A percentile compares a stretch with the other conserved stretches of the same genome.
Conservation (phyloP, 2,329 filamentous ascomycete species). For the Byssoonygena ceratinophila region DNA sequence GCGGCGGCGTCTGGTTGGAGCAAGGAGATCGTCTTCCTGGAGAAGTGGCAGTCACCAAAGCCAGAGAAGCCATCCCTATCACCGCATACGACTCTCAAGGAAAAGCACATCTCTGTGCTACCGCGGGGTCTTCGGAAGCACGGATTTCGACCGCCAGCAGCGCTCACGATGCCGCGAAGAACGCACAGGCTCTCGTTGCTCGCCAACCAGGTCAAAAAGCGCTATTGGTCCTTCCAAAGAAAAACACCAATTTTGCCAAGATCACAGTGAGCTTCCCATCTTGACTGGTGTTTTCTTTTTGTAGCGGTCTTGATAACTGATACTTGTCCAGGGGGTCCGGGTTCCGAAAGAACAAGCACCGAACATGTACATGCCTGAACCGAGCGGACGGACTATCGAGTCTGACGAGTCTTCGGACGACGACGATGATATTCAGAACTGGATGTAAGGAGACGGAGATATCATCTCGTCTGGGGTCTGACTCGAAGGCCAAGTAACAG, state of each 20-base stretch:
- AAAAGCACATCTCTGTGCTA: conserved; percentile 15
- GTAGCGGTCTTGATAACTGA: background rate
- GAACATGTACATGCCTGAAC: conserved; percentile 18
- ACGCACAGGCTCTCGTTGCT: background rate
- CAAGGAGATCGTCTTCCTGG: conserved; percentile 6
- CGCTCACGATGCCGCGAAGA: conserved; percentile 17
- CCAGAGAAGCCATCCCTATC: conserved; percentile 9
- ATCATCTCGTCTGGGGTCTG: background rate
- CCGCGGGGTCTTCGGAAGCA: conserved; percentile 13
- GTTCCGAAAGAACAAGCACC: conserved; percentile 18
- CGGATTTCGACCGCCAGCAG: conserved; percentile 13
- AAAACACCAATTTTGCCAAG: conserved; percentile 21
- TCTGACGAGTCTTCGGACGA: conserved; percentile 21
- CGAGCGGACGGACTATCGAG: conserved; percentile 13
- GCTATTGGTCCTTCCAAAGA: conserved; percentile 2
- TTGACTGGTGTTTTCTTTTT: too few relatives aligned
- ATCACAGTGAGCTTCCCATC: conserved; percentile 16
- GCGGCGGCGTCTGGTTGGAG: conserved; percentile 18
- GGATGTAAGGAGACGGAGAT: conserved; percentile 12
- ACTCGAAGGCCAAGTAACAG: too few relatives aligned
- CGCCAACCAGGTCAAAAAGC: background rate
- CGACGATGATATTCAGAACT: conserved; percentile 19
- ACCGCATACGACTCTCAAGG: conserved; percentile 20
- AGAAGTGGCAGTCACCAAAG: background rate
- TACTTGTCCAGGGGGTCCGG: conserved; percentile 14